Evolutionary conservation across 2,329 filamentous ascomycete species (phyloP).

Genomic region (Plectosphaerella cucumerina): DNA sequence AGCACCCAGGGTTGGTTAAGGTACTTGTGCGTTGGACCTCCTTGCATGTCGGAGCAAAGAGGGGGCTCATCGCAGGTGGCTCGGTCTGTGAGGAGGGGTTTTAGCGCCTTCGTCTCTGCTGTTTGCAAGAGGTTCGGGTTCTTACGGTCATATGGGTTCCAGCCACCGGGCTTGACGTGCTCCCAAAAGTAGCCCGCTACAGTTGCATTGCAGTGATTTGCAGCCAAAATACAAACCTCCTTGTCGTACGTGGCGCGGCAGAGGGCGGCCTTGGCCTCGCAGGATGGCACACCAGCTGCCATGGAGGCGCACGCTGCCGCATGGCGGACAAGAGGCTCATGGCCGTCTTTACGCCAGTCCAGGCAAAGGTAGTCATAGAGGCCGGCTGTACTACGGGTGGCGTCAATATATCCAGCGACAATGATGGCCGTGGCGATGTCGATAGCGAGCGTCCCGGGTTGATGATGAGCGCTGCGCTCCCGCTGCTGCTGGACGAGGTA

Average conservation of each 20-base stretch:
- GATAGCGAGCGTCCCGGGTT: slow-evolving; percentile 8
- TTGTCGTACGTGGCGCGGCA: slow-evolving; percentile 1
- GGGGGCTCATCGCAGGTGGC: neutral
- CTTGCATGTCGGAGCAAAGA: neutral
- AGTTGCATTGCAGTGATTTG: neutral
- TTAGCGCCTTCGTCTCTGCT: neutral
- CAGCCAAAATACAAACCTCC: neutral
- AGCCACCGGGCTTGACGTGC: neutral
- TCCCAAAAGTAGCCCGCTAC: neutral
- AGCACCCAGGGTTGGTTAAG: neutral
- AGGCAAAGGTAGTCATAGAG: slow-evolving; percentile 15
- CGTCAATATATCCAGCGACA: slow-evolving; percentile 13
- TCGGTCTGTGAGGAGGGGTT: neutral
- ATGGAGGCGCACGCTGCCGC: slow-evolving; percentile 6
- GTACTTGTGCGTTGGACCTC: neutral
- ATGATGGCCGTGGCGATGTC: slow-evolving; percentile 12
- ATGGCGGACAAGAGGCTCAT: neutral
- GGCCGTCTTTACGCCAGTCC: slow-evolving; percentile 1
- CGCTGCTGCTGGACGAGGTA: neutral
- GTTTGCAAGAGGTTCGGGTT: neutral
- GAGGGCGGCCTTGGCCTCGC: neutral
- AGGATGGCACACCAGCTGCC: neutral
- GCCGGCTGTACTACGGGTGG: slow-evolving; percentile 1
- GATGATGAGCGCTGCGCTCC: slow-evolving; percentile 1
- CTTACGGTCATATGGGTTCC: slow-evolving; percentile 6